Base-by-base conservation (phyloP, 768 basidiomycete genomes). In the Tylopilus intermedius region DNA sequence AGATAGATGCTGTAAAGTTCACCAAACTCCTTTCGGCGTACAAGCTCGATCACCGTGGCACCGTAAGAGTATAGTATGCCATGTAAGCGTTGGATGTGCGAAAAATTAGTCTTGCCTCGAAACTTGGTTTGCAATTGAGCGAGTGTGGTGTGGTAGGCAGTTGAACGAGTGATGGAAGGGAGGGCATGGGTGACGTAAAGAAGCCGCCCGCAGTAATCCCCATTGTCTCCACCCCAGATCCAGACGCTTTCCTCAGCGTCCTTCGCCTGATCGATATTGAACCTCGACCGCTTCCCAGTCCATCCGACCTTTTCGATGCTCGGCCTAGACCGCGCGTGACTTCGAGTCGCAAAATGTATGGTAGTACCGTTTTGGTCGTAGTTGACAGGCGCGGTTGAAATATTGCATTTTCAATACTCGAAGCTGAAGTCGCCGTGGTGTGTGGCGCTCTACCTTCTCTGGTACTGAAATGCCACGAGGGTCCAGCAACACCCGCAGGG, bases 31-130 rank as follows among this genome's bases (percentile, higher is more conserved):
- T 90, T 90, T 50, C 95, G 76, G 53, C 95, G 77, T 2, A 94
- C 89, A 30, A 97, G 83, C 69, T 98, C 95, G 15, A 94, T 79
- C 8, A 96, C 79, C 0, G 93, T 92, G 1, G 90, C 89, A 0
- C 90, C 88, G 67, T 98, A 98, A 0, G 90, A 92, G 63, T 92
- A 94, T 0, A 94, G 68, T 82, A 97, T 89, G 50, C 80, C 84
- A 65, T 95, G 93, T 39, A 97, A 73, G 15, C 95, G 79, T 45
- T 87, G 82, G 13, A 98, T 87, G 69, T 98, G 93, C n/a, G 86
- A 78, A 64, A 97, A 97, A 54, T 86, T 88, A 30, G 83, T 90
- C 74, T 90, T 77, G 51, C 75, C 70, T 15, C 86, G 77, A 58
- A 94, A 82, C 62, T 82, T 84, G 1, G 78, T 64, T 63, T 94